A percentile compares a stretch with the other conserved stretches of the same genome.
Conservation (phyloP, 768 basidiomycete genomes). For the Rhizopogon vinicolor region DNA sequence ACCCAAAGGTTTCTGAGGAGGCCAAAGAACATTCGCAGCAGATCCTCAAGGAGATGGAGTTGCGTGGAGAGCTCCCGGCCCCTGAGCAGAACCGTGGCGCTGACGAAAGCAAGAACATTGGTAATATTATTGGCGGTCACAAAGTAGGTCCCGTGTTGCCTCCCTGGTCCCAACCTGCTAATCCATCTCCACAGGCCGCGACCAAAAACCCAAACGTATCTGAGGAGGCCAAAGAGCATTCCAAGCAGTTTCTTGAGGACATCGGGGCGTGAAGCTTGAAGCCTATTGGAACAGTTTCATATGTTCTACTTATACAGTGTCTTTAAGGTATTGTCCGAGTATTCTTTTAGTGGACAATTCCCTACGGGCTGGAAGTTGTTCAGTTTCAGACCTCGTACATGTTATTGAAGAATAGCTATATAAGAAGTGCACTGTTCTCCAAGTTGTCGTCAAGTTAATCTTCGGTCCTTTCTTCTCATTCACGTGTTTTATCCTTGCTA, state of each 20-base stretch:
- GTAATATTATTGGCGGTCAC: slow-evolving; percentile 18
- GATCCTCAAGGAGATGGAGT: slow-evolving; percentile 19
- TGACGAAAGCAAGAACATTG: slow-evolving; percentile 6
- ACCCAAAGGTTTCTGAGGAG: slow-evolving; percentile 20
- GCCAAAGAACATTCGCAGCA: slow-evolving; percentile 19
- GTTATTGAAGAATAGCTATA: too few relatives aligned
- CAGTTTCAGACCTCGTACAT: too few relatives aligned
- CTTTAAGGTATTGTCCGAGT: too few relatives aligned
- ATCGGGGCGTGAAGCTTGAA: not conserved
- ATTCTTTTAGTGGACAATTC: too few relatives aligned
- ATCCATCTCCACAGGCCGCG: slow-evolving; percentile 7
- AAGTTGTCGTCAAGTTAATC: not conserved
- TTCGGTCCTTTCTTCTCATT: not conserved
- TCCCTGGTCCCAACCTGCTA: not conserved
- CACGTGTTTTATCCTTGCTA: not conserved
- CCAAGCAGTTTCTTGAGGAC: slow-evolving; percentile 9
- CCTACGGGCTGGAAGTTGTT: too few relatives aligned
- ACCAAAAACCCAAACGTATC: slow-evolving; percentile 20
- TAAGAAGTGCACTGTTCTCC: not conserved
- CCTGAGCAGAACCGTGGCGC: slow-evolving; percentile 8
- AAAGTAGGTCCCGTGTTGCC: slow-evolving; percentile 5
- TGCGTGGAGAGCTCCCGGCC: slow-evolving; percentile 6
- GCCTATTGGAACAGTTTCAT: not conserved
- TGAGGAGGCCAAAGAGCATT: slow-evolving; percentile 13
- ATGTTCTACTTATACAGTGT: too few relatives aligned